Evolutionary conservation across 768 basidiomycete genomes (phyloP).

Genomic region (Tylopilus felleus): DNA sequence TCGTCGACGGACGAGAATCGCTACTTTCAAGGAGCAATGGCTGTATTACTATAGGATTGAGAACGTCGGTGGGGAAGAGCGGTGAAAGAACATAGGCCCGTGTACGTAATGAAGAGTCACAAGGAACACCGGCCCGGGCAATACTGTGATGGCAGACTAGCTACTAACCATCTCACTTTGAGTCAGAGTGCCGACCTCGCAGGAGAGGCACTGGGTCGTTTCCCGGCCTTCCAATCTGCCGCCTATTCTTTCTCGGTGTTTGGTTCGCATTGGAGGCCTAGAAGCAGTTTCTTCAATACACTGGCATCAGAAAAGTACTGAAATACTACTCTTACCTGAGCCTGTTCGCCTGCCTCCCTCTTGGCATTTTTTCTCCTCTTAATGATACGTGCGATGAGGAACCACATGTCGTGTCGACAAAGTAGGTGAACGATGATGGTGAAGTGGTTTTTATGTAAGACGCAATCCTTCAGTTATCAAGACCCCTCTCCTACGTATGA

Average conservation of each 20-base stretch:
- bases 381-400: conserved; percentile 7
- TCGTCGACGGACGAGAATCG: too few relatives aligned
- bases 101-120: neutral
- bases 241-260: neutral
- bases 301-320: neutral
- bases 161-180: neutral
- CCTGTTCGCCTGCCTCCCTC: neutral
- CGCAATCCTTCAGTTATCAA: neutral
- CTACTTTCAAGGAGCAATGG: too few relatives aligned
- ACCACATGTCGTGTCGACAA: conserved; percentile 1
- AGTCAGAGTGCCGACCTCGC: neutral
- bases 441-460: neutral
- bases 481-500: too few relatives aligned
- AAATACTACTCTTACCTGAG: neutral
- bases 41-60: too few relatives aligned
- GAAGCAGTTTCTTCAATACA: neutral
- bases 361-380: neutral
- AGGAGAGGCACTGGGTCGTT: too few relatives aligned
- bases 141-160: neutral
- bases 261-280: neutral
- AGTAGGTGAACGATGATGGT: neutral
- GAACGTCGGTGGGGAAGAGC: too few relatives aligned
- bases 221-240: neutral
- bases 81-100: too few relatives aligned
- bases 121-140: neutral